Evolutionary conservation across 83 land plant genomes (phyloP).

Genomic region (Thuja plicata): DNA sequence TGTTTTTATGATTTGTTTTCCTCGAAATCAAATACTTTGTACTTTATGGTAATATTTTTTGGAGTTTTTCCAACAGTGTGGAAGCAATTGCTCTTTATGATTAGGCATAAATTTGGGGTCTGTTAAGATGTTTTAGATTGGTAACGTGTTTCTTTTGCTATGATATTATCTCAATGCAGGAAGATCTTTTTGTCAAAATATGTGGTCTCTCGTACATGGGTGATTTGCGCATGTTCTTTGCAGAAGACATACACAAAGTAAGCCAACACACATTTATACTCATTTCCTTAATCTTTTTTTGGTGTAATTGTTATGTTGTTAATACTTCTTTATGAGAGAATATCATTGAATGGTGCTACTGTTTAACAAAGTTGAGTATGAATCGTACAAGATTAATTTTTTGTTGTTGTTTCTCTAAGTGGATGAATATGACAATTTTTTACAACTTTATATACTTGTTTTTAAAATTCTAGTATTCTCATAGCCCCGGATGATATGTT

Average conservation of each 20-base stretch:
- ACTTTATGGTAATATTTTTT: background rate
- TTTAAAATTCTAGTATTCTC: background rate
- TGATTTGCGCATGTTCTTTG: slow-evolving; percentile 93
- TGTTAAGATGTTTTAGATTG: background rate
- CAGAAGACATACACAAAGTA: slow-evolving; percentile 93
- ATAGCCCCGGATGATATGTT: background rate
- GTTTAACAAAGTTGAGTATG: slow-evolving; percentile 2
- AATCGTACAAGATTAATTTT: background rate
- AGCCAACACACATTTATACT: background rate
- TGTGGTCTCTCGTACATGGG: slow-evolving; percentile 94
- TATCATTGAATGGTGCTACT: background rate
- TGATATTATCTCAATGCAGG: slow-evolving; percentile 42
- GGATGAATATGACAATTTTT: background rate
- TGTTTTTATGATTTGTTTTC: background rate
- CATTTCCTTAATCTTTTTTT: slow-evolving; percentile 1
- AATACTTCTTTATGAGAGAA: background rate
- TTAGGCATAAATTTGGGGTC: background rate
- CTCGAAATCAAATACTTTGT: background rate
- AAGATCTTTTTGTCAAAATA: slow-evolving; percentile 79
- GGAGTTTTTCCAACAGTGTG: background rate
- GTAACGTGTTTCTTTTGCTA: background rate
- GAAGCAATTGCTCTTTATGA: background rate
- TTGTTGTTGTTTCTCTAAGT: background rate
- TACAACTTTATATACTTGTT: background rate
- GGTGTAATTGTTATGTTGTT: background rate